These are phyloP conservation scores for Pythium folliculosum DNA, from an alignment of 352 stramenopile genomes.

Conservation along the genomic window DNA sequence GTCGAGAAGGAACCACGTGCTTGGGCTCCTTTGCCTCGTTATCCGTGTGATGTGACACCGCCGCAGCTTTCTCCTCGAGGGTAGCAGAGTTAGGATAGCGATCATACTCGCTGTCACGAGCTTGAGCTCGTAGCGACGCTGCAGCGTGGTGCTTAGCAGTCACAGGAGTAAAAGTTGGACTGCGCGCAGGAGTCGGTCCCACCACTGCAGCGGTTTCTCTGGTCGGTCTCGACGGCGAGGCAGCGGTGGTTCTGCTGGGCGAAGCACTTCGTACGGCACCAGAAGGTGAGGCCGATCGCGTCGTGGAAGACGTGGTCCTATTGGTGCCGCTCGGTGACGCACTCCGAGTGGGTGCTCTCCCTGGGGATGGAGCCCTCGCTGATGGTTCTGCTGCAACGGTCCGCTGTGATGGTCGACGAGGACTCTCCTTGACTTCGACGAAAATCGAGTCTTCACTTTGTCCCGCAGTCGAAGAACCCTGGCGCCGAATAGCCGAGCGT, in stretches of 20 bases:
- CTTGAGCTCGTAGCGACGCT: neutral
- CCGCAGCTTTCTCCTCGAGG: neutral
- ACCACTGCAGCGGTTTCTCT: neutral
- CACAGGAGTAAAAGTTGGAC: neutral
- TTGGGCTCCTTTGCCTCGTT: neutral
- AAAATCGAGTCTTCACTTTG: conserved; percentile 18
- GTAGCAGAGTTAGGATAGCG: conserved; percentile 6
- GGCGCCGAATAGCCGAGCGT: conserved; percentile 5
- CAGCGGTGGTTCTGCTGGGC: neutral
- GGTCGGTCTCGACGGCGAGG: neutral
- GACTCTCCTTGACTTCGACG: conserved; percentile 25
- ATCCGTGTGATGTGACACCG: neutral
- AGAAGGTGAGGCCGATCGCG: neutral
- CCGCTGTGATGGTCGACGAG: conserved; percentile 1
- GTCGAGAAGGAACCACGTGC: neutral
- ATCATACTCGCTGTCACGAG: conserved; percentile 12
- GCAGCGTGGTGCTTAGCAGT: neutral
- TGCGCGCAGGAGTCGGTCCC: conserved; percentile 6
- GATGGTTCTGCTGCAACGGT: neutral
- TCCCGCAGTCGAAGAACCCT: neutral
- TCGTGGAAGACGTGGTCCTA: neutral
- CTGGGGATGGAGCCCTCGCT: conserved; percentile 5
- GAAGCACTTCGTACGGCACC: neutral
- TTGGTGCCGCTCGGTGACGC: neutral
- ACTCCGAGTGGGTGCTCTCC: conserved; percentile 2